Evolutionary conservation across 2,329 filamentous ascomycete genomes (phyloP).

Genomic region (Dichotomopilus funicola): DNA sequence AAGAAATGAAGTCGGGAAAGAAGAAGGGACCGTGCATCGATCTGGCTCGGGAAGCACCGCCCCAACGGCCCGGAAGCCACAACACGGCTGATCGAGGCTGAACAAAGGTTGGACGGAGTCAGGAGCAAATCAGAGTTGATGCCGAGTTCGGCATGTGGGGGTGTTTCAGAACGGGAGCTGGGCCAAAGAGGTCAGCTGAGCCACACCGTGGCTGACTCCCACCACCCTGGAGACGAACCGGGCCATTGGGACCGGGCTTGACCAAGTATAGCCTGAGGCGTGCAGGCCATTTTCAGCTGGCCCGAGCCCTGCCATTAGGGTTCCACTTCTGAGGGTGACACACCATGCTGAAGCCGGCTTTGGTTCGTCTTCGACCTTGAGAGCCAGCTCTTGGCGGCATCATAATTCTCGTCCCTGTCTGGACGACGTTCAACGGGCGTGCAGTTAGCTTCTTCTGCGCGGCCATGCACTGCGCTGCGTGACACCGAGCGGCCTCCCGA

Average conservation of each 20-base stretch:
- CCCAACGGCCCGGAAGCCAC: background rate
- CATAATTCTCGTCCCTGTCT: background rate
- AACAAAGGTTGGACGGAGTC: background rate
- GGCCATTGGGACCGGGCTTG: slow-evolving; percentile 1
- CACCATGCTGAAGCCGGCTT: background rate
- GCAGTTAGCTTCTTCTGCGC: background rate
- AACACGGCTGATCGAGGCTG: background rate
- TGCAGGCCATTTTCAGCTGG: slow-evolving; percentile 5
- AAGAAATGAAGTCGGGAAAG: slow-evolving; percentile 9
- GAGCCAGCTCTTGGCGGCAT: slow-evolving; percentile 13
- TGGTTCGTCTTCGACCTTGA: background rate
- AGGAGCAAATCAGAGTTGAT: slow-evolving; percentile 2
- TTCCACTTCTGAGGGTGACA: slow-evolving; percentile 1
- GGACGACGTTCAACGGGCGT: background rate
- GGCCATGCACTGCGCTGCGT: slow-evolving; percentile 7
- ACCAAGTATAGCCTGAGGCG: background rate
- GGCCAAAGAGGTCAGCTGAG: background rate
- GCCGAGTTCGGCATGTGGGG: slow-evolving; percentile 7
- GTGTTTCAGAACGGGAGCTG: background rate
- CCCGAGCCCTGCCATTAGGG: slow-evolving; percentile 2
- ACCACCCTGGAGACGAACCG: background rate
- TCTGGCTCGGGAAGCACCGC: slow-evolving; percentile 1
- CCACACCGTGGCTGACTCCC: slow-evolving; percentile 15
- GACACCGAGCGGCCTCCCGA: slow-evolving; percentile 8
- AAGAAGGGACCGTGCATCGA: slow-evolving; percentile 14